Evolutionary conservation across 225 moss, liverwort and hornwort species (phyloP).

Genomic region (Sphagnum contortum): DNA sequence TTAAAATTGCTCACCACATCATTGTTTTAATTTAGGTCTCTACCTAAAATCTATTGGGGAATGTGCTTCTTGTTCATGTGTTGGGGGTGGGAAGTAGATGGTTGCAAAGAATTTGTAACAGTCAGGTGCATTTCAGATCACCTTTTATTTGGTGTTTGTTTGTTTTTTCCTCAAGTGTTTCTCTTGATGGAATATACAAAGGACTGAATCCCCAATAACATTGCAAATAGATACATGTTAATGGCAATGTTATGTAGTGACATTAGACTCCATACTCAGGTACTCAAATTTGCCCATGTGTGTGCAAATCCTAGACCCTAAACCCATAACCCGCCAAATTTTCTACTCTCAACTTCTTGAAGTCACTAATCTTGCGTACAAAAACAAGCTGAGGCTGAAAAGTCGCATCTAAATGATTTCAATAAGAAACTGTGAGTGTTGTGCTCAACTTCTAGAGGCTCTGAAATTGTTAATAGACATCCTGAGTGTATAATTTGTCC

Average conservation of each 20-base stretch:
- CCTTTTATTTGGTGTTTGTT: background rate
- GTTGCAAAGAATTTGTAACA: slow-evolving; percentile 77
- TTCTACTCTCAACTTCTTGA: no score
- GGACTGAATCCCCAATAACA: background rate
- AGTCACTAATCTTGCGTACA: no score
- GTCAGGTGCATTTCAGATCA: slow-evolving; percentile 41
- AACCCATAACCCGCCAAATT: no score
- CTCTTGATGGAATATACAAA: slow-evolving; percentile 3
- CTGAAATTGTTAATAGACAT: no score
- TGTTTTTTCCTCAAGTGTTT: background rate
- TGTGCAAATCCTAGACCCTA: background rate
- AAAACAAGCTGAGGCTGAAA: no score
- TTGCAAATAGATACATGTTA: slow-evolving; percentile 58
- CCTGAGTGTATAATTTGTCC: no score
- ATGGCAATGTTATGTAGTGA: slow-evolving; percentile 42
- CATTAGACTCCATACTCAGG: slow-evolving; percentile 47
- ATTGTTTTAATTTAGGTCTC: background rate
- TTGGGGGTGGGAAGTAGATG: slow-evolving; percentile 36
- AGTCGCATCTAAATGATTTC: no score
- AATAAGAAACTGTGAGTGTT: no score
- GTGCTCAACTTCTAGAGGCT: no score
- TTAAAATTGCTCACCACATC: background rate
- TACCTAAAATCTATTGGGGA: no score
- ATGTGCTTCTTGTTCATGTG: background rate
- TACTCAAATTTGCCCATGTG: slow-evolving; percentile 4